Base-by-base conservation (phyloP, 768 basidiomycete species). In the Kwoniella bestiolae region DNA sequence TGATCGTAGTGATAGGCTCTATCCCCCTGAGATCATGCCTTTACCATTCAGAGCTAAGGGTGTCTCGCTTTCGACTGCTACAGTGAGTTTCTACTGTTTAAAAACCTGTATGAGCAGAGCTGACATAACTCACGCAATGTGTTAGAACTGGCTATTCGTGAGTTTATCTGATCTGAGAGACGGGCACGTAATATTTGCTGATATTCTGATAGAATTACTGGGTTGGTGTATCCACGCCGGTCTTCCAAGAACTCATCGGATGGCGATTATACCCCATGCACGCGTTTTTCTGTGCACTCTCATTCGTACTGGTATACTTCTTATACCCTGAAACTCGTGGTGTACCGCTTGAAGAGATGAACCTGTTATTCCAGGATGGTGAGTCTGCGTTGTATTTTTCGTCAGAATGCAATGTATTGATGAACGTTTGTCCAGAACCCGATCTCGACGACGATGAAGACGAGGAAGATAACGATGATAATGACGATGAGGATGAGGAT, bases 241-340 rank as follows among this genome's bases (percentile, higher is more conserved):
- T 87, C 59, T 83, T 96, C 41, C 92, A 95, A 81, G 92, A 94
- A 65, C 80, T 86, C 23, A 95, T 97, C 71, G 86, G 85, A 45
- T 98, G 94, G 94, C 85, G 91, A 51, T 79, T 97, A 60, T 96
- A 97, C 82, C 91, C 92, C 0, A 94, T 97, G 92, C 93, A 95
- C 72, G 92, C 89, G 0, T 92, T 92, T 82, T 94, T 92, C 81
- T 93, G 92, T 78, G 86, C 86, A 8, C 89, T 90, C 74, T 91
- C 91, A 75, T 91, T 94, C 77, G 83, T 95, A 51, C 83, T 93
- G 47, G 79, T 78, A 1, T 80, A 76, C 63, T 78, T 78, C 63
- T 55, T 80, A 26, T 80, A 78, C 50, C 78, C 78, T n/a, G 79
- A 80, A 50, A 80, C 79, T 2, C 61, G 75, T 29, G 78, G 78